Evolutionary conservation across 768 basidiomycete genomes (phyloP).

Genomic region (Naganishia antarctica): DNA sequence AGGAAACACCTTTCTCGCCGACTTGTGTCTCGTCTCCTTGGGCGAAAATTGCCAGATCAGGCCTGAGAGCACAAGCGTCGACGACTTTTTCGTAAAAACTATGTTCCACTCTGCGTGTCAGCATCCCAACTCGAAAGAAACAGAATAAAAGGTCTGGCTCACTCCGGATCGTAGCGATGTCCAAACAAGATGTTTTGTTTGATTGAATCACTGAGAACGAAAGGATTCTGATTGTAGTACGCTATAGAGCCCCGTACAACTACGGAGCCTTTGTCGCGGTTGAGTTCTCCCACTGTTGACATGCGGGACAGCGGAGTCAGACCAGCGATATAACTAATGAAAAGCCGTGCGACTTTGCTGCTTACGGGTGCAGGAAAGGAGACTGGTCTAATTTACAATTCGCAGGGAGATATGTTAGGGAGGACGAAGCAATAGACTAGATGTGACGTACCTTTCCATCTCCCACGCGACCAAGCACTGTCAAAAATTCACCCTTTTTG

Average conservation of each 20-base stretch:
- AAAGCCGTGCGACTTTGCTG: conserved; percentile 25
- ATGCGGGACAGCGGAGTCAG: conserved; percentile 71
- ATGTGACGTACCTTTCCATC: conserved; percentile 64
- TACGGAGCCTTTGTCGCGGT: conserved; percentile 66
- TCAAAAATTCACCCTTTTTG: conserved; percentile 77
- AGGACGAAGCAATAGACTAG: no score
- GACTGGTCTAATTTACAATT: conserved; percentile 25
- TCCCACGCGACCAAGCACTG: conserved; percentile 81
- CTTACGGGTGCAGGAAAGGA: conserved; percentile 31
- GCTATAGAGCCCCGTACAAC: conserved; percentile 65
- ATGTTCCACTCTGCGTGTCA: background rate
- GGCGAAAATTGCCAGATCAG: conserved; percentile 71
- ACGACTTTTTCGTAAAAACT: conserved; percentile 44
- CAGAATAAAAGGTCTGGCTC: background rate
- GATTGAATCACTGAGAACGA: conserved; percentile 80
- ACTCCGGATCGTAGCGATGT: conserved; percentile 67
- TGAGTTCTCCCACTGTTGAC: conserved; percentile 70
- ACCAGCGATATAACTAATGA: conserved; percentile 52
- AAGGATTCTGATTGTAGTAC: conserved; percentile 82
- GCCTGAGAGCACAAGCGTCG: conserved; percentile 73
- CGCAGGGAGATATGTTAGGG: no score
- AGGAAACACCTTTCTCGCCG: conserved; percentile 48
- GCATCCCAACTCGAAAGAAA: background rate
- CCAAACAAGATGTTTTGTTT: conserved; percentile 89
- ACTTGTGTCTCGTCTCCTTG: conserved; percentile 62